Percentiles rank a stretch among this genome's conserved stretches.
phyloP scores from a whole-genome alignment of 306 rosid genomes.

The Quercus ilex region DNA sequence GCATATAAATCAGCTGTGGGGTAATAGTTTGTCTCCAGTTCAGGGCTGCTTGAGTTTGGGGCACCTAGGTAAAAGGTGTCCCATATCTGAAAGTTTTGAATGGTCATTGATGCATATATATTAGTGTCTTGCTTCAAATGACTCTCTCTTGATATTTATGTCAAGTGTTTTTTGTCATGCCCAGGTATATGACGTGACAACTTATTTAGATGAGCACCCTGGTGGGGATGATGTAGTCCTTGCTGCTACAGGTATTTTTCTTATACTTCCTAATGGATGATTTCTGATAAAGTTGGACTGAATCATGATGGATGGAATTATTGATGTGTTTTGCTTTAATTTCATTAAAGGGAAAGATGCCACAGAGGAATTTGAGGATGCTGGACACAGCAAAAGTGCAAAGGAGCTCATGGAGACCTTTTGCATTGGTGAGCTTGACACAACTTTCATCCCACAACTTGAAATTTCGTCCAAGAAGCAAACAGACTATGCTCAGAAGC shows the following conservation, averaged over 20 bases:
- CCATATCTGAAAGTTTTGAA: background rate
- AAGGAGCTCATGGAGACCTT: constrained; percentile 65
- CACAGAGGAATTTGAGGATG: constrained; percentile 92
- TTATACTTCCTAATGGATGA: background rate
- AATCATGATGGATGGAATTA: constrained; percentile 1
- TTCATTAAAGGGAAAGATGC: constrained; percentile 67
- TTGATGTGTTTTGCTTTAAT: constrained; percentile 19
- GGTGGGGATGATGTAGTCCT: constrained; percentile 87
- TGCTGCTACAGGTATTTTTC: constrained; percentile 58
- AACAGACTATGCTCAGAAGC: constrained; percentile 27
- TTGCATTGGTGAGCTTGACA: constrained; percentile 70
- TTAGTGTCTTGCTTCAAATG: background rate
- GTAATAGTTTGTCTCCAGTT: background rate
- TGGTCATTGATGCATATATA: background rate
- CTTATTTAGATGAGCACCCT: constrained; percentile 89
- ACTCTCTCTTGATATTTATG: background rate
- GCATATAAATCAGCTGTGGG: background rate
- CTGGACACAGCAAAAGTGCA: constrained; percentile 75
- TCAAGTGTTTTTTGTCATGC: background rate
- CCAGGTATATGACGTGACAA: constrained; percentile 76
- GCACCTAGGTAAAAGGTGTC: background rate
- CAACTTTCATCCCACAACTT: constrained; percentile 30
- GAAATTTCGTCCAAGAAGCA: constrained; percentile 33
- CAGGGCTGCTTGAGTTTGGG: background rate
- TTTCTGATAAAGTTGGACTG: background rate